Percentiles rank a stretch among this genome's conserved stretches.
Conservation (phyloP, 306 rosid species). For the Ochetophila trinervis region DNA sequence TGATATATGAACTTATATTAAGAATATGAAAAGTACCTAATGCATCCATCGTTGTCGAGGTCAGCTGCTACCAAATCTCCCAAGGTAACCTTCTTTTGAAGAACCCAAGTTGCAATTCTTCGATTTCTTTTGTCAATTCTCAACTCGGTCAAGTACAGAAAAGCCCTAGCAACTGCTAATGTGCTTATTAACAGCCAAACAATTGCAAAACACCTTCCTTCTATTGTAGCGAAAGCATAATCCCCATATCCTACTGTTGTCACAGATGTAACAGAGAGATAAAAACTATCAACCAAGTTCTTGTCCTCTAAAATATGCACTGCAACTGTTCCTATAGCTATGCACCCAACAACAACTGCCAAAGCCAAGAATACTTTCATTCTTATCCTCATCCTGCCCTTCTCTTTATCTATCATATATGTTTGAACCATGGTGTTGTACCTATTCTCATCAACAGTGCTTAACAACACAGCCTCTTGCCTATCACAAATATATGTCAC, state of each 20-base stretch:
- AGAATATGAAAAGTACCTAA: slow-evolving; percentile 47
- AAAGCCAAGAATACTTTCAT: slow-evolving; percentile 53
- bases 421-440: slow-evolving; percentile 41
- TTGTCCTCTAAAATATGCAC: slow-evolving; percentile 44
- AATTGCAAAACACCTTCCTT: slow-evolving; percentile 61
- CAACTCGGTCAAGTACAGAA: slow-evolving; percentile 61
- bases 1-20: background rate
- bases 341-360: slow-evolving; percentile 48
- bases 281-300: slow-evolving; percentile 55
- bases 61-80: slow-evolving; percentile 68
- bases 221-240: slow-evolving; percentile 41
- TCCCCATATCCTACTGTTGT: slow-evolving; percentile 82
- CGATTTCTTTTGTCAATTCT: slow-evolving; percentile 66
- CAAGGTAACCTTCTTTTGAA: slow-evolving; percentile 59
- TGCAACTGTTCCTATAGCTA: slow-evolving; percentile 49
- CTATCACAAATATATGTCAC: slow-evolving; percentile 61
- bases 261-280: slow-evolving; percentile 64
- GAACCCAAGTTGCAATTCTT: slow-evolving; percentile 47
- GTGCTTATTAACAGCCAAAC: slow-evolving; percentile 70
- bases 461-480: slow-evolving; percentile 53
- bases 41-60: slow-evolving; percentile 67
- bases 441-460: slow-evolving; percentile 43
- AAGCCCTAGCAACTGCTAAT: slow-evolving; percentile 61
- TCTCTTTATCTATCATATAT: slow-evolving; percentile 53
- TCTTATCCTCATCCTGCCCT: slow-evolving; percentile 75